phyloP scores from a whole-genome alignment of 768 basidiomycete genomes.

The Coprinopsis sp. region DNA sequence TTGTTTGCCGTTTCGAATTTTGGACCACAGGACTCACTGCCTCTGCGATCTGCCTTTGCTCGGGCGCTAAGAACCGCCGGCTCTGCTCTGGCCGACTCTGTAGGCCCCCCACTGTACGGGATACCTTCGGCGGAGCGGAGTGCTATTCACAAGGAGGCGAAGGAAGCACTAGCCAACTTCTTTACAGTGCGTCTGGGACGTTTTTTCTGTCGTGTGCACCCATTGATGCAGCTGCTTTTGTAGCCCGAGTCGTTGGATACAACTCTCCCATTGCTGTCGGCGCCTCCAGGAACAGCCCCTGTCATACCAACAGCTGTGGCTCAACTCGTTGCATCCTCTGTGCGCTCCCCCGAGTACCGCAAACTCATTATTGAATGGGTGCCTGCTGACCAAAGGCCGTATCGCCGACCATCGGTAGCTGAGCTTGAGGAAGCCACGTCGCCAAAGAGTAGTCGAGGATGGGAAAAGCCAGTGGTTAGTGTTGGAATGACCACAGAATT shows the following conservation, averaged over 20 bases:
- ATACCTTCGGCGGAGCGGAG: slow-evolving; percentile 41
- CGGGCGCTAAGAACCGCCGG: slow-evolving; percentile 61
- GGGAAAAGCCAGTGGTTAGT: slow-evolving; percentile 56
- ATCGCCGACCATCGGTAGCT: slow-evolving; percentile 7
- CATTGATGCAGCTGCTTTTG: no score
- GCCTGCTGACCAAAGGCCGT: slow-evolving; percentile 50
- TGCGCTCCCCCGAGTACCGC: slow-evolving; percentile 49
- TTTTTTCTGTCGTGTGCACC: not conserved
- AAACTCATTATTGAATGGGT: slow-evolving; percentile 55
- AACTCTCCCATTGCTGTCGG: slow-evolving; percentile 57
- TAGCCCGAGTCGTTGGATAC: slow-evolving; percentile 61
- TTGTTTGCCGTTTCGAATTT: slow-evolving; percentile 57
- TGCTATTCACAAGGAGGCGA: slow-evolving; percentile 44
- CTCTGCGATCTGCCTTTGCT: slow-evolving; percentile 53
- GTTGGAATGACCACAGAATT: slow-evolving; percentile 20
- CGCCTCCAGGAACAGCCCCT: slow-evolving; percentile 15
- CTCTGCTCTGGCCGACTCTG: slow-evolving; percentile 56
- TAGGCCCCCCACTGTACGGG: slow-evolving; percentile 69
- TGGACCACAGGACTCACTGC: slow-evolving; percentile 28
- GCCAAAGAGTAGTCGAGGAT: slow-evolving; percentile 57
- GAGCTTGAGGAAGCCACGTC: not conserved
- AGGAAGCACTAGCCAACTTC: slow-evolving; percentile 51
- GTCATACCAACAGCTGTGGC: slow-evolving; percentile 48
- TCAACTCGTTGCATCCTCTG: slow-evolving; percentile 49
- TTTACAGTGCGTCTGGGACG: slow-evolving; percentile 44